Conservation (phyloP, 2,329 filamentous ascomycete species). For the Aspergillus ruber region DNA sequence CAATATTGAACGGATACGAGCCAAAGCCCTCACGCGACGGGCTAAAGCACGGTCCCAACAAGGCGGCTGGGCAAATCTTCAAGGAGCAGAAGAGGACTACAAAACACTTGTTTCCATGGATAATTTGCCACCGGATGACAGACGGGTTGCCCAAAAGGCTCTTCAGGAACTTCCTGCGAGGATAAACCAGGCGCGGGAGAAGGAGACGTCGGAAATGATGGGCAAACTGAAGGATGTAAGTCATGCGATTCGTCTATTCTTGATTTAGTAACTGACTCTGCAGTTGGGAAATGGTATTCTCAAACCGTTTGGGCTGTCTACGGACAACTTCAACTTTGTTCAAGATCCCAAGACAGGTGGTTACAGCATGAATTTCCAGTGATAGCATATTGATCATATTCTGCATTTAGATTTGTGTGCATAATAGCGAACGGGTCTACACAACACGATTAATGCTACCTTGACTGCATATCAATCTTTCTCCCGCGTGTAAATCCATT, state of each 20-base stretch:
- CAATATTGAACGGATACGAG: constrained; percentile 69
- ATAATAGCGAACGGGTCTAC: background rate
- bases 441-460: too few species aligned
- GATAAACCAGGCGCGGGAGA: constrained; percentile 72
- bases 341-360: constrained; percentile 85
- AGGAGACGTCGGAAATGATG: constrained; percentile 96
- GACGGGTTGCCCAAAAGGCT: constrained; percentile 60
- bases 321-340: constrained; percentile 88
- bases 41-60: constrained; percentile 65
- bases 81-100: constrained; percentile 77
- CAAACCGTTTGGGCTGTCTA: constrained; percentile 88
- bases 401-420: background rate
- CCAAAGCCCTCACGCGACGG: constrained; percentile 75
- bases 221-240: constrained; percentile 77
- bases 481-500: too few species aligned
- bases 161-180: constrained; percentile 59
- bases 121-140: constrained; percentile 61
- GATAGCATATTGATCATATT: constrained; percentile 6
- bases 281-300: constrained; percentile 82
- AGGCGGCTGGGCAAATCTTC: constrained; percentile 71
- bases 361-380: constrained; percentile 83
- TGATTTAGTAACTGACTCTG: background rate
- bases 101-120: constrained; percentile 54
- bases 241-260: constrained; percentile 9
- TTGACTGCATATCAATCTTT: too few species aligned